Conservation (phyloP, 768 basidiomycete species). For the Dentipellis sp. region DNA sequence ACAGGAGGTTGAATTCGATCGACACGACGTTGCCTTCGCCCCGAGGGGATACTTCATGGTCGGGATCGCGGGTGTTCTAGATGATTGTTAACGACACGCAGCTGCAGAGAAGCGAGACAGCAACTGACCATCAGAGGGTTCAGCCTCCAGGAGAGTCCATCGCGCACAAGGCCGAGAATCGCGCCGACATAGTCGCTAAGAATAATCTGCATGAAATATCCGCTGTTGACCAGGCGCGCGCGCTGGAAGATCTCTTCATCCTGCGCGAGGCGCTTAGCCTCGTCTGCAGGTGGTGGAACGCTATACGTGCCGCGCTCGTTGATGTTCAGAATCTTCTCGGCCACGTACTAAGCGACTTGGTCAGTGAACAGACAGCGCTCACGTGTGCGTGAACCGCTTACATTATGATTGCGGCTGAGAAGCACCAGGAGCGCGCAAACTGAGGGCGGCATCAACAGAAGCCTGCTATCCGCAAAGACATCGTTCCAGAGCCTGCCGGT, state of each 20-base stretch:
- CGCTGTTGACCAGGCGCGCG: constrained; percentile 65
- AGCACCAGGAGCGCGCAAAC: constrained; percentile 59
- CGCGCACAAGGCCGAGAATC: constrained; percentile 61
- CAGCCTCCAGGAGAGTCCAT: constrained; percentile 57
- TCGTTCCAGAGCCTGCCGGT: constrained; percentile 61
- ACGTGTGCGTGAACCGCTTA: constrained; percentile 20
- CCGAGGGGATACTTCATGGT: constrained; percentile 46
- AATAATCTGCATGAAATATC: constrained; percentile 62
- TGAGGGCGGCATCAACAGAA: constrained; percentile 67
- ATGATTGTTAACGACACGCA: too few relatives aligned
- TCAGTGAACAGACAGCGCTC: background rate
- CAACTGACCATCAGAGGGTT: constrained; percentile 50
- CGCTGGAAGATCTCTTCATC: constrained; percentile 76
- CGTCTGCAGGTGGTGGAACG: constrained; percentile 13
- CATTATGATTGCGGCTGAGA: constrained; percentile 68
- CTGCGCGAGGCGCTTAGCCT: constrained; percentile 28
- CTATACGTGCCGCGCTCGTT: constrained; percentile 51
- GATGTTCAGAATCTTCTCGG: constrained; percentile 54
- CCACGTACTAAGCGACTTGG: constrained; percentile 44
- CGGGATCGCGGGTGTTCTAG: constrained; percentile 39
- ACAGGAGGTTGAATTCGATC: constrained; percentile 59
- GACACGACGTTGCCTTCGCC: constrained; percentile 74
- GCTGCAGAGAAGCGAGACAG: background rate
- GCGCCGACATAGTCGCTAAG: constrained; percentile 66
- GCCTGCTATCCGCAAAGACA: constrained; percentile 55